Base-by-base conservation (phyloP, 805 yeast species). In the Sugiyamaella mastotermitis region DNA sequence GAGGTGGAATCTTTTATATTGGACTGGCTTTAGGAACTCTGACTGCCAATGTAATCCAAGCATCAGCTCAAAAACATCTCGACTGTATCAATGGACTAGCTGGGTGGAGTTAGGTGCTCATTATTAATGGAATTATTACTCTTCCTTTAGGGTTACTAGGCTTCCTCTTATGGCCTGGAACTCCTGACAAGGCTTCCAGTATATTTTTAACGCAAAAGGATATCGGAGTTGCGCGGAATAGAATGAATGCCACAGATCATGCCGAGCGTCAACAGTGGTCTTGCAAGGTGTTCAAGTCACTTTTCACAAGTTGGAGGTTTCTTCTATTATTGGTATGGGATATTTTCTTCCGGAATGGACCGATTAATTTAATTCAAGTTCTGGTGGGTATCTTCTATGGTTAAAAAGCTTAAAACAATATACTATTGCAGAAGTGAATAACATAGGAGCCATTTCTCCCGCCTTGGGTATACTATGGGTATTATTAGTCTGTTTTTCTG, bases 71-170 rank as follows among this genome's bases (percentile, higher is more conserved):
- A 40, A 49, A 65, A 16, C 48, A 58, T 27, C 52, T 80, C 47
- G 58, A 66, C 37, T 83, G 80, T 21, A 61, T 53, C 8, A 51
- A 56, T 32, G 84, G 84, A 0, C 59, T 73, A 9, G 66, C 68
- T 6, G 77, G 83, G 9, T 81, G 86, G 86, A 67, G 78, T 62
- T 81, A 86, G 86, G 74, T 77, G 53, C 80, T 77, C 51, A 73
- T 81, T 33, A 67, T 81, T 44, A 84, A 79, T 53, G 80, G 79
- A 9, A 50, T 74, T 33, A 68, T 81, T 34, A 74, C 81, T 4
- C 50, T 79, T 19, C 74, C 67, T 2, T 71, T 80, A 25, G 82
- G 80, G 4, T 8, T 80, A 5, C 42, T 73, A 35, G 83, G 82
- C 0, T 64, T 68, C 41, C 73, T 71, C 51, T 47, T 66, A 49